Evolutionary conservation across 2,329 filamentous ascomycete genomes (phyloP).

Genomic region (Berkeleyomyces basicola): DNA sequence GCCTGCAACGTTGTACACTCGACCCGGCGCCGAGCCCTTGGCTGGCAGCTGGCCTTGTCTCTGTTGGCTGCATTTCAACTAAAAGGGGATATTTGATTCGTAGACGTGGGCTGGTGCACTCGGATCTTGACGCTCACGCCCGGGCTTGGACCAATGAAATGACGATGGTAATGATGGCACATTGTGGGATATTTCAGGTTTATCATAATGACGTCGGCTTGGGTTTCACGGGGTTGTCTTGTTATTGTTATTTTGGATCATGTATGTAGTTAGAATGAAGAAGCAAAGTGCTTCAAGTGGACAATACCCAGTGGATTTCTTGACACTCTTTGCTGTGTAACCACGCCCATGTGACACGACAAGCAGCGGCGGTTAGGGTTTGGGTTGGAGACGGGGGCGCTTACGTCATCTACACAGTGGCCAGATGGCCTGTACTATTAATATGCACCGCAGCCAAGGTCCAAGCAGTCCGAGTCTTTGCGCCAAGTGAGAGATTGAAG

Average conservation of each 20-base stretch:
- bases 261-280: conserved; percentile 12
- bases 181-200: conserved; percentile 7
- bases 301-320: conserved; percentile 3
- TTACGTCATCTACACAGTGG: conserved; percentile 1
- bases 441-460: not conserved
- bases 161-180: conserved; percentile 6
- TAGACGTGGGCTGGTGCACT: not conserved
- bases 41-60: not conserved
- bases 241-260: conserved; percentile 6
- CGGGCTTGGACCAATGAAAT: not conserved
- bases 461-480: conserved; percentile 12
- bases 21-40: not conserved
- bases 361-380: not conserved
- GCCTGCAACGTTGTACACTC: not conserved
- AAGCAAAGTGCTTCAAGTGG: conserved; percentile 1
- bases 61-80: not conserved
- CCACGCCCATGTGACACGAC: too few species aligned
- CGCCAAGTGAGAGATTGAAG: not conserved
- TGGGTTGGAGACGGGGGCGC: not conserved
- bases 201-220: conserved; percentile 13
- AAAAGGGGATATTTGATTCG: not conserved
- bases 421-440: conserved; percentile 2
- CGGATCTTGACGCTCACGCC: not conserved
- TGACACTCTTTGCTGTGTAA: not conserved
- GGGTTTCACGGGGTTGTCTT: conserved; percentile 2